Evolutionary conservation across 2,329 filamentous ascomycete species (phyloP), one percentile per base, ranked within the genome.

Genomic region (Cercospora sojina): DNA sequence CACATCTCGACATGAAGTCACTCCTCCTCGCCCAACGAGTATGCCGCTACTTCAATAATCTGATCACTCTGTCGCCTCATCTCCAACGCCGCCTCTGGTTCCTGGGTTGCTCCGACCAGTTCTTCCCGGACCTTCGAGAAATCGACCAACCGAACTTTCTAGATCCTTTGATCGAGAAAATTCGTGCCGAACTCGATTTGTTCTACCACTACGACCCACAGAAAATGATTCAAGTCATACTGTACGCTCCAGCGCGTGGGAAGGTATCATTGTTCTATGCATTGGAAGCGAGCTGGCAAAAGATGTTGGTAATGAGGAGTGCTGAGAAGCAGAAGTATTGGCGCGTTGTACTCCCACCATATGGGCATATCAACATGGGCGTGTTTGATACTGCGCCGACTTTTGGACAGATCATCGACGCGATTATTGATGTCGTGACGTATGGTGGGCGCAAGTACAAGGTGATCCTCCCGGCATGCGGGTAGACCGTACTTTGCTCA

Each of bases 41-140:
- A 1, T 59, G 13, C 43, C 27, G 41, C 1, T 27, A 47, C 10
- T 51, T 64, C 56, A 31, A 35, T n/a, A 23, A n/a, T 1, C 6
- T 51, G 3, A 53, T 59, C 41, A 27, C n/a, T 7, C 13, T 12
- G 1, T 49, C 35, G n/a, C 5, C 31, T n/a, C 35, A 53, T 3
- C 62, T 64, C 31, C 55, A 64, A 43, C 62, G 62, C 41, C 62
- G 31, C n/a, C 41, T 64, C n/a, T 64, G 62, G 62, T 27, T 59
- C 20, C 5, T 23, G 16, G 41, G 59, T 31, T 53, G 25, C 29
- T 29, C n/a, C 29, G 25, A n/a, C 1, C 47, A 32, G 16, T 16
- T 41, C 12, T 18, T 16, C 5, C 53, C 18, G 8, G 23, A 49
- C 18, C 25, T 53, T 25, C 62, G 9, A 20, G 27, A 64, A 20